Conservation (phyloP, 768 basidiomycete genomes). For the Sistotremastrum suecicum region DNA sequence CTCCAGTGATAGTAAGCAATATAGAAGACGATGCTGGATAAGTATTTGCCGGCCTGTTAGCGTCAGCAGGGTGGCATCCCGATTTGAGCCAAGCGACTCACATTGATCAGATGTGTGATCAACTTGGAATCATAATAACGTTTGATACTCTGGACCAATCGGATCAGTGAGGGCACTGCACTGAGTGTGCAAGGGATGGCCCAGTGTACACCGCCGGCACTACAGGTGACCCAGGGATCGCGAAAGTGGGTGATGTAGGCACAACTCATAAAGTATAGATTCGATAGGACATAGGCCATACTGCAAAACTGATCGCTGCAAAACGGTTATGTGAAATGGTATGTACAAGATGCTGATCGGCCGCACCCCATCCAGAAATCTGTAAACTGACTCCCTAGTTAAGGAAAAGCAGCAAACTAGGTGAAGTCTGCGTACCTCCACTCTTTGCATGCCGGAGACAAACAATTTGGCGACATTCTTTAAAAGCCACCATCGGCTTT, state of each 20-base stretch:
- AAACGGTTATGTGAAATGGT: neutral
- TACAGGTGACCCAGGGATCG: constrained; percentile 30
- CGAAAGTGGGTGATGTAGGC: constrained; percentile 47
- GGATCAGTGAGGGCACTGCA: constrained; percentile 55
- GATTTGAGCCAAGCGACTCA: constrained; percentile 19
- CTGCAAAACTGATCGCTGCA: constrained; percentile 72
- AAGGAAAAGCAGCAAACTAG: constrained; percentile 1
- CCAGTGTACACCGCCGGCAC: constrained; percentile 42
- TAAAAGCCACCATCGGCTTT: constrained; percentile 73
- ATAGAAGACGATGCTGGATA: constrained; percentile 46
- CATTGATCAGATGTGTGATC: constrained; percentile 77
- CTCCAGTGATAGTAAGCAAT: constrained; percentile 72
- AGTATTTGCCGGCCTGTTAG: constrained; percentile 73
- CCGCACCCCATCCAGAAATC: constrained; percentile 84
- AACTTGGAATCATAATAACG: constrained; percentile 73
- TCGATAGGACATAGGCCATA: constrained; percentile 58
- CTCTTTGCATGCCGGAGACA: constrained; percentile 51
- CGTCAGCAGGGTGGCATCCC: neutral
- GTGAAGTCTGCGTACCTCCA: constrained; percentile 43
- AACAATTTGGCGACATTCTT: constrained; percentile 48
- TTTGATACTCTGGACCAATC: constrained; percentile 74
- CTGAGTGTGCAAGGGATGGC: constrained; percentile 43
- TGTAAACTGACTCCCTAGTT: constrained; percentile 36
- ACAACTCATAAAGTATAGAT: constrained; percentile 63
- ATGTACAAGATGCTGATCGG: neutral